Base-by-base conservation (phyloP, 2,329 filamentous ascomycete species). In the Fusarium nodosum region DNA sequence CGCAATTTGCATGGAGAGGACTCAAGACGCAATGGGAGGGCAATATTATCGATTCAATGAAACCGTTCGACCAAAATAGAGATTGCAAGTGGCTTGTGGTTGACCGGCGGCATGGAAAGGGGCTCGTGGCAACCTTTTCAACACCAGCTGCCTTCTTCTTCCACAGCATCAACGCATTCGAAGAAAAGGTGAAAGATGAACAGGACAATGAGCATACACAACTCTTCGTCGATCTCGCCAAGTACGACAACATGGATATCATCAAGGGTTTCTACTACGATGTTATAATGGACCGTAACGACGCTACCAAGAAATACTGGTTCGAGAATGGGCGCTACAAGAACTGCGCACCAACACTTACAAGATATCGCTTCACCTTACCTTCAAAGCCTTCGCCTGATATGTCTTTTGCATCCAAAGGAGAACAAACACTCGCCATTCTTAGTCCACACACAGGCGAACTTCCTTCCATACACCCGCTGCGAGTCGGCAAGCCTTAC, bases 111-210 rank as follows among this genome's bases (percentile, higher is more conserved):
- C 79, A 82, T 4, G 85, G 83, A 6, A 83, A 83, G 48, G 92
- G 93, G 0, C 80, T 96, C 0, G 84, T 96, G 0, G 90, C 88
- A 10, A 87, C 84, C 3, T 94, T 91, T 73, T 85, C 90, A 20
- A 90, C 87, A 18, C 84, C 87, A 0, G 86, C 91, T 0, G 89
- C 89, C 47, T 97, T 94, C 82, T 90, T 88, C 78, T 97, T 97
- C 77, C 93, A 97, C 79, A 88, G 87, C 0, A 82, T 93, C 75
- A 97, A 97, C 71, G 87, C 92, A 0, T 96, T 90, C 76, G 91
- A 95, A 73, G 86, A 92, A 66, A 68, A 73, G 1, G 63, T 74
- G 0, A 77, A 80, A 31, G 79, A 78, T 3, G 80, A 82, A 2
- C 72, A 76, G 0, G 75, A 75, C 3, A 59, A 74, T 13, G 59